Base-by-base conservation (phyloP, 768 basidiomycete genomes). In the Calocybe indica region DNA sequence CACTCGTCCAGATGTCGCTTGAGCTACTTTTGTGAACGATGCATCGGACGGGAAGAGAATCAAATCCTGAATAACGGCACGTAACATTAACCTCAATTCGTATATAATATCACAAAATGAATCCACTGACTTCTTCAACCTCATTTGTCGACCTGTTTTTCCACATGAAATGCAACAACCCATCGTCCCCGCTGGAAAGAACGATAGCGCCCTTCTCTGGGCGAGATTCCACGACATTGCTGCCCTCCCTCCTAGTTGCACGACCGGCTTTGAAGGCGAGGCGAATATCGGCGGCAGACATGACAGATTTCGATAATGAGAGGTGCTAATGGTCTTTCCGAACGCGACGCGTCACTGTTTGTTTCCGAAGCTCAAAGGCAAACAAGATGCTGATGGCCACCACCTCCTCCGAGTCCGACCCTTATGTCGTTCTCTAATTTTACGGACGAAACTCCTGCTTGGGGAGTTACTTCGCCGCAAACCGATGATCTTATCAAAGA, bases 21-120 rank as follows among this genome's bases (percentile, higher is more conserved):
- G 80, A 1, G 76, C 51, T 7, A 94, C 85, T 63, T 83, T 85
- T 55, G 74, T 73, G 60, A 96, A 91, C 1, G 74, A 78, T 3
- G 92, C 92, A 64, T 96, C 92, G 2, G 79, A 77, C 1, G 91
- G 90, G 63, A 94, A 90, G 45, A 95, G 67, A 52, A 95, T 91
- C 46, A 93, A 67, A 58, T 96, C 92, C 88, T 91, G 22, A 22
- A 52, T 13, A 45, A 14, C 14, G 6, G 30, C 29, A 30, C 1
- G 12, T 48, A 43, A 35, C 54, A 43, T 32, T 39, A 33, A 31
- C 34, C 42, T 11, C 48, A 43, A 35, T 39, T 12, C 28, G 37
- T 1, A 50, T 22, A 2, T 7, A 40, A 7, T 11, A 29, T 4
- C 12, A 48, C 36, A 44, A 49, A 41, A 45, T 14, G n/a, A 45